Base-by-base conservation (phyloP, 768 basidiomycete genomes). In the Pholiota microspora region DNA sequence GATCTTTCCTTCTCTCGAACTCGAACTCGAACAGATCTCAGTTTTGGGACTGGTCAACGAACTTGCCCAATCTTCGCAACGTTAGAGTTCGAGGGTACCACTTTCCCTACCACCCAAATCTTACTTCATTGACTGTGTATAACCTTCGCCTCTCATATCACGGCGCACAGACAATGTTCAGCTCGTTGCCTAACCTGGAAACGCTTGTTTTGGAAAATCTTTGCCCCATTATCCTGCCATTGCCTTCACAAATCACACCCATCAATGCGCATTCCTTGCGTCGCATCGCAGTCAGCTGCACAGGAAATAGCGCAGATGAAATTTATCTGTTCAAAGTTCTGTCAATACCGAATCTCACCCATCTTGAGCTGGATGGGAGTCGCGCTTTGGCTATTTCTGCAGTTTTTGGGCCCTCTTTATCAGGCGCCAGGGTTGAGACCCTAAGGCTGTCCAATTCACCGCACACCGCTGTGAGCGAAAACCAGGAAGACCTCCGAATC, bases 131-230 rank as follows among this genome's bases (percentile, higher is more conserved):
- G 18, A 51, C 48, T 3, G 50, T 54, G 2, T 28, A 40, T 10
- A 18, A 42, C 24, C 54, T 64, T 45, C 48, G 25, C 18, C 59
- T 46, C 13, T 51, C 36, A 13, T 57, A 58, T 44, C 36, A 56
- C 21, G 57, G 59, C 12, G 38, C 55, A 9, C 51, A 59, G 31
- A 25, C 42, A 3, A 42, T 64, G n/a, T 64, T 64, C 42, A 44
- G 55, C 0, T 48, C 58, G 1, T 56, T 53, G 25, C 59, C 54
- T 10, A 48, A 57, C 35, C 45, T 64, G 9, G 38, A 28, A 31
- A 35, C 53, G 18, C 44, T 64, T 16, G 35, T 55, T 1, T 48
- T 64, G 10, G 52, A 51, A 2, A 25, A 59, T 18, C 32, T 64
- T 5, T n/a, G 48, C 12, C 57, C 61, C 10, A 31, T 53, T 7